Base-by-base conservation (phyloP, 139 green algal species). In the Desmodesmus armatus region DNA sequence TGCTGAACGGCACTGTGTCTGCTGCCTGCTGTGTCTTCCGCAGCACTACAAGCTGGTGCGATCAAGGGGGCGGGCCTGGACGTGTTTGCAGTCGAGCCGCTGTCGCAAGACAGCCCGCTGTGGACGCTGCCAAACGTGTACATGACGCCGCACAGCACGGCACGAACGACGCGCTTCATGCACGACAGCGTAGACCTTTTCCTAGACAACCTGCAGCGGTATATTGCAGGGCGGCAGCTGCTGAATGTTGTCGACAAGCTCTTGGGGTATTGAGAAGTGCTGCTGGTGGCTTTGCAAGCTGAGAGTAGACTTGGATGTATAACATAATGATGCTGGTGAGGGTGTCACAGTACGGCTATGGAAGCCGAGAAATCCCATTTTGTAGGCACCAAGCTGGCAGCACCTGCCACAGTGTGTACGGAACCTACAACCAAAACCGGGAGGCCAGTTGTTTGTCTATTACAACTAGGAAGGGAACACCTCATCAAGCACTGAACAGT, bases 61-160 rank as follows among this genome's bases (percentile, higher is more conserved):
- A 96, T 98, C 81, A 84, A 86, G 4, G 95, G 94, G 1, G 95
- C 95, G 5, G 94, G 80, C 0, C 87, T 98, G 70, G 95, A 98
- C 74, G 95, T 98, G 47, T 95, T 93, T 78, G 86, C 83, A 4
- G 84, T 60, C 44, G 95, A 97, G 89, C 95, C 95, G 13, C 90
- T 98, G 66, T 91, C 94, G 0, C 40, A 47, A 0, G 63, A 89
- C 66, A 95, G 90, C 73, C 88, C 89, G 3, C 89, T 98, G 41
- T 98, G 92, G 87, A 74, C 69, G 5, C 86, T 96, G 84, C 87
- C 93, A 71, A 96, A 96, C 76, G 91, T 96, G 47, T 27, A 97
- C 4, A 87, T 98, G 72, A 92, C 88, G 0, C 91, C 93, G 4
- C 94, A 98, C 92, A 92, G 85, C 43, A 92, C 49, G 23, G 53